Evolutionary conservation across 2,329 filamentous ascomycete genomes (phyloP).

Genomic region (Incumbomyces lentus): DNA sequence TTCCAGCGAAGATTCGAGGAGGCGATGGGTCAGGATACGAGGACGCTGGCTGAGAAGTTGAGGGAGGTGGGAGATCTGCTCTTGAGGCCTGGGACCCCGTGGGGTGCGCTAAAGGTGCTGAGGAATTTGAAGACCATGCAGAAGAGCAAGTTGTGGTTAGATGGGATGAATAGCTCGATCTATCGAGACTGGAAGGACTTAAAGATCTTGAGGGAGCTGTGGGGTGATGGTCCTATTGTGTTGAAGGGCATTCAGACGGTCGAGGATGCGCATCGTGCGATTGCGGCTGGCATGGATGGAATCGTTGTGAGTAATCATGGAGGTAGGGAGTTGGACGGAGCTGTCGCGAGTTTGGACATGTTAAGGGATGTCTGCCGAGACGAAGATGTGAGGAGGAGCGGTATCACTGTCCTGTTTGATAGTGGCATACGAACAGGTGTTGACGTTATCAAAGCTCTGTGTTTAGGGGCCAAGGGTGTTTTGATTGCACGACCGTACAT

Average conservation of each 20-base stretch:
- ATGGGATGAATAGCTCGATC: slow-evolving; percentile 42
- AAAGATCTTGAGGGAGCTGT: slow-evolving; percentile 44
- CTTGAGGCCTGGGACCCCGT: slow-evolving; percentile 17
- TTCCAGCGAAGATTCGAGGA: slow-evolving; percentile 47
- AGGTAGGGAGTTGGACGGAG: slow-evolving; percentile 42
- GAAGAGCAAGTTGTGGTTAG: slow-evolving; percentile 33
- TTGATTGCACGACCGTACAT: slow-evolving; percentile 48
- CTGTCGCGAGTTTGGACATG: slow-evolving; percentile 41
- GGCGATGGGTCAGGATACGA: slow-evolving; percentile 36
- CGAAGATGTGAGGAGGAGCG: slow-evolving; percentile 23
- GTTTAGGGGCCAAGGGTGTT: slow-evolving; percentile 65
- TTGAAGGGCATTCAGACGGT: slow-evolving; percentile 49
- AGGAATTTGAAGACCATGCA: slow-evolving; percentile 14
- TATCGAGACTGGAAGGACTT: slow-evolving; percentile 52
- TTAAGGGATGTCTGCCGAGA: slow-evolving; percentile 51
- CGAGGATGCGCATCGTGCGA: slow-evolving; percentile 37
- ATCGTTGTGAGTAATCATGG: slow-evolving; percentile 46
- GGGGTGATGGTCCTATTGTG: slow-evolving; percentile 50
- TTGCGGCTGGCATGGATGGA: slow-evolving; percentile 37
- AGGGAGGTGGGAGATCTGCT: slow-evolving; percentile 14
- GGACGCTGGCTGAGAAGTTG: slow-evolving; percentile 28
- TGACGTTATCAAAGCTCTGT: slow-evolving; percentile 91
- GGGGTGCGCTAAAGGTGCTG: slow-evolving; percentile 17
- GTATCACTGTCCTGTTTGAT: slow-evolving; percentile 40
- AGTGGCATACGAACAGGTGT: slow-evolving; percentile 56